phyloP scores from a whole-genome alignment of 2,329 filamentous ascomycete species.

The Tolypocladium pustulatum region DNA sequence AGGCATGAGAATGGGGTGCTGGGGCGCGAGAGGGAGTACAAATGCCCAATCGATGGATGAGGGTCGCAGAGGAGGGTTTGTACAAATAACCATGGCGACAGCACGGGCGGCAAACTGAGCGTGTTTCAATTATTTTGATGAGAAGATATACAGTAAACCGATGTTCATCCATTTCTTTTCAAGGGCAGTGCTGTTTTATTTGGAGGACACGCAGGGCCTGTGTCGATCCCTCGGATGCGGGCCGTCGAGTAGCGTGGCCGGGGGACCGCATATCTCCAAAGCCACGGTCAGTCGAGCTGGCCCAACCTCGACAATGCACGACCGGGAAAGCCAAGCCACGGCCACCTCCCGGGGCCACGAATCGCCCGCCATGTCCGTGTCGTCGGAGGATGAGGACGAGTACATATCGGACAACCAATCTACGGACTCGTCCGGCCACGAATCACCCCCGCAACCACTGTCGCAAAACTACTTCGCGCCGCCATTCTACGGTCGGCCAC shows the following conservation, averaged over 20 bases:
- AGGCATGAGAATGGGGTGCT: slow-evolving; percentile 38
- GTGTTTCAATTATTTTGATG: not conserved
- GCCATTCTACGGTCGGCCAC: slow-evolving; percentile 95
- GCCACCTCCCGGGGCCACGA: not conserved
- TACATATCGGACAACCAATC: slow-evolving; percentile 23
- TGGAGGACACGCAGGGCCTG: not conserved
- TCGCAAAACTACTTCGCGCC: slow-evolving; percentile 55
- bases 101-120: not conserved
- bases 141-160: not conserved
- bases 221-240: not conserved
- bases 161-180: not conserved
- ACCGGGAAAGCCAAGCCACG: not conserved
- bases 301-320: not conserved
- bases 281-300: not conserved
- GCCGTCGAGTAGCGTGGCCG: not conserved
- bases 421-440: slow-evolving; percentile 20
- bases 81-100: not conserved
- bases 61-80: not conserved
- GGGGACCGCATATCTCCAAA: not conserved
- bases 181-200: not conserved
- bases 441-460: slow-evolving; percentile 31
- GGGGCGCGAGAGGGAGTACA: slow-evolving; percentile 37
- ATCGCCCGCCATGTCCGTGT: slow-evolving; percentile 17
- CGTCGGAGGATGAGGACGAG: slow-evolving; percentile 24
- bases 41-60: slow-evolving; percentile 47